These are phyloP conservation scores for Debaryomyces tyrocola DNA, from an alignment of 805 yeast genomes.

Conservation along the genomic window DNA sequence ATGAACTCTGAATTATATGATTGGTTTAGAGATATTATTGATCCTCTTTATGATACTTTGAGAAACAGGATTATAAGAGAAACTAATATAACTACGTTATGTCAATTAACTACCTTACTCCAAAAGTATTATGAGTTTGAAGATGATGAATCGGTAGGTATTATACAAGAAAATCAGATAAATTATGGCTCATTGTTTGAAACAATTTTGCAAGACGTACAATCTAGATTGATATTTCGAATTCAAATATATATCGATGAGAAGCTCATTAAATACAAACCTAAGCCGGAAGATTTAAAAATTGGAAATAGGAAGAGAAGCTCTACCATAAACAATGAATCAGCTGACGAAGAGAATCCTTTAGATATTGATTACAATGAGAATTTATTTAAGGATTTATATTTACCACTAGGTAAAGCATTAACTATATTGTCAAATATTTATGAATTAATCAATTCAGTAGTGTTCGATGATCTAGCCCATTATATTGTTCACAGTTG, in stretches of 20 bases:
- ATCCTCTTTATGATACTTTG: slow-evolving; percentile 73
- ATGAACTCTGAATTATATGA: slow-evolving; percentile 38
- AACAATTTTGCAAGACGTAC: slow-evolving; percentile 75
- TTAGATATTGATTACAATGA: slow-evolving; percentile 36
- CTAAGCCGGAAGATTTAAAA: slow-evolving; percentile 66
- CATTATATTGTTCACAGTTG: slow-evolving; percentile 83
- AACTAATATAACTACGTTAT: slow-evolving; percentile 60
- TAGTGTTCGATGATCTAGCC: slow-evolving; percentile 85
- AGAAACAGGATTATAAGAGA: slow-evolving; percentile 72
- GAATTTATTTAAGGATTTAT: slow-evolving; percentile 48
- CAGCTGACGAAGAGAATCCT: slow-evolving; percentile 5
- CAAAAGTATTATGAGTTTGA: slow-evolving; percentile 69
- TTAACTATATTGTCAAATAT: slow-evolving; percentile 71
- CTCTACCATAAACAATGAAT: slow-evolving; percentile 11
- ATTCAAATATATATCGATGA: slow-evolving; percentile 73
- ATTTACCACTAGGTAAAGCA: slow-evolving; percentile 72
- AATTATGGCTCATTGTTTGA: slow-evolving; percentile 61
- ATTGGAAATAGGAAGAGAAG: slow-evolving; percentile 43
- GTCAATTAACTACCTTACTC: slow-evolving; percentile 72
- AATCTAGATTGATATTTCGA: slow-evolving; percentile 76
- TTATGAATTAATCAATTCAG: slow-evolving; percentile 73
- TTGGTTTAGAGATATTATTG: slow-evolving; percentile 67
- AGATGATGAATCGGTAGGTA: slow-evolving; percentile 30
- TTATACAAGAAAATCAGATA: slow-evolving; percentile 20
- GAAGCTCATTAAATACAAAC: slow-evolving; percentile 63